Conservation (phyloP, 1,139 yeast species). For the Trichomonascaceae sp. region DNA sequence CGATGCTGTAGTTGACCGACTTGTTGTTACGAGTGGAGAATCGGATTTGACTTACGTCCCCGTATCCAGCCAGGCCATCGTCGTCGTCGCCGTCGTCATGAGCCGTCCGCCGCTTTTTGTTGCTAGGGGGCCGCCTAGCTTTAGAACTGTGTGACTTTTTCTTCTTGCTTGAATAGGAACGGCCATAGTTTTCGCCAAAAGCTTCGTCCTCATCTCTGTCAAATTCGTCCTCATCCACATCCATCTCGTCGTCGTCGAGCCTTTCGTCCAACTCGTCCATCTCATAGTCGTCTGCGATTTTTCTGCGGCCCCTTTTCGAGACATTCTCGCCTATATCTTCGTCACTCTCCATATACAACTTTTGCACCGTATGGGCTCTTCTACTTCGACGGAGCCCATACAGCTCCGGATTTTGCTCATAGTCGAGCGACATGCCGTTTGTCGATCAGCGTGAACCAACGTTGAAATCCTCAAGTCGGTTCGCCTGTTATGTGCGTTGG, state of each 20-base stretch:
- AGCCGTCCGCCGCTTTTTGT: constrained; percentile 14
- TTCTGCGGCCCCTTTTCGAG: constrained; percentile 13
- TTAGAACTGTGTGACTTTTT: constrained; percentile 5
- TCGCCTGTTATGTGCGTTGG: too few relatives aligned
- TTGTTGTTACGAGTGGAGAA: constrained; percentile 66
- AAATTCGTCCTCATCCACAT: constrained; percentile 26
- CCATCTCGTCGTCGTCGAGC: constrained; percentile 20
- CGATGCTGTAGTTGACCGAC: constrained; percentile 65
- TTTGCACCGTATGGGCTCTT: constrained; percentile 45
- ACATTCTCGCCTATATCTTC: constrained; percentile 9
- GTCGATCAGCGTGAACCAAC: too few relatives aligned
- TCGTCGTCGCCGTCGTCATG: constrained; percentile 14
- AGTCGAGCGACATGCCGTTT: constrained; percentile 10
- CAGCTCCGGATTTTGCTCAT: constrained; percentile 54
- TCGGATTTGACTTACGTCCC: constrained; percentile 36
- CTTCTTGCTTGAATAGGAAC: constrained; percentile 1
- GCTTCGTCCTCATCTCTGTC: constrained; percentile 6
- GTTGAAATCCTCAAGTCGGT: too few relatives aligned
- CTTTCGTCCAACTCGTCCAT: constrained; percentile 7
- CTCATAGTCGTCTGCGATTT: constrained; percentile 15
- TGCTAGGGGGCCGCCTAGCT: constrained; percentile 11
- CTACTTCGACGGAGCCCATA: constrained; percentile 86
- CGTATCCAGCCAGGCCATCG: constrained; percentile 12
- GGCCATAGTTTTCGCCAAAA: constrained; percentile 5
- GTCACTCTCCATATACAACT: constrained; percentile 26